Evolutionary conservation across 129 eudicot species (phyloP).

Genomic region (Logfia minima): DNA sequence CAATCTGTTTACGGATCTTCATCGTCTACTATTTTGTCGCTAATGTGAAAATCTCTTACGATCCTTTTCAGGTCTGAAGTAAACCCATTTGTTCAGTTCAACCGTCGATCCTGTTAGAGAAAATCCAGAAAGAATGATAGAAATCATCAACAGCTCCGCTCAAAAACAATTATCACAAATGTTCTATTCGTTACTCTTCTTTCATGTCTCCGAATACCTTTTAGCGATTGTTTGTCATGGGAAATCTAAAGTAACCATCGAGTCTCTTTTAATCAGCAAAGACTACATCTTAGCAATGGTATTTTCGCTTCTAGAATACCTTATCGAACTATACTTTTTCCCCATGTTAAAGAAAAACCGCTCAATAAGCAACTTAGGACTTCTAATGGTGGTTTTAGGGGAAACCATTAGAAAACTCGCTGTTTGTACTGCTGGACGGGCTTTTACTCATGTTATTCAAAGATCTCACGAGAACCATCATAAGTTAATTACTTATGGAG

Average conservation of each 20-base stretch:
- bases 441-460: conserved; percentile 77
- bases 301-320: conserved; percentile 56
- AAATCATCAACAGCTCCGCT: conserved; percentile 46
- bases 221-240: conserved; percentile 65
- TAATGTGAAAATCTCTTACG: no score
- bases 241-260: conserved; percentile 52
- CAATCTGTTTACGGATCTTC: no score
- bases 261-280: conserved; percentile 68
- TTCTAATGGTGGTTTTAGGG: conserved; percentile 64
- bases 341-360: conserved; percentile 57
- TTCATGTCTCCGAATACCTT: conserved; percentile 67
- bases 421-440: conserved; percentile 69
- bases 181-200: conserved; percentile 58
- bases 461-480: conserved; percentile 60
- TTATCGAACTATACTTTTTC: conserved; percentile 55
- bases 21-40: no score
- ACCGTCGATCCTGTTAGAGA: neutral
- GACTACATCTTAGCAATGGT: conserved; percentile 66
- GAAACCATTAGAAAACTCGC: conserved; percentile 72
- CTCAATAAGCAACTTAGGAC: conserved; percentile 66
- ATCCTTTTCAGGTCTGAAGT: no score
- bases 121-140: conserved; percentile 41
- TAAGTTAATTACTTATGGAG: conserved; percentile 60
- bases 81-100: no score
- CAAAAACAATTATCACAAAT: conserved; percentile 56